Conservation (phyloP, 495 filamentous ascomycete genomes). For the Aspergillus ellipticus region DNA sequence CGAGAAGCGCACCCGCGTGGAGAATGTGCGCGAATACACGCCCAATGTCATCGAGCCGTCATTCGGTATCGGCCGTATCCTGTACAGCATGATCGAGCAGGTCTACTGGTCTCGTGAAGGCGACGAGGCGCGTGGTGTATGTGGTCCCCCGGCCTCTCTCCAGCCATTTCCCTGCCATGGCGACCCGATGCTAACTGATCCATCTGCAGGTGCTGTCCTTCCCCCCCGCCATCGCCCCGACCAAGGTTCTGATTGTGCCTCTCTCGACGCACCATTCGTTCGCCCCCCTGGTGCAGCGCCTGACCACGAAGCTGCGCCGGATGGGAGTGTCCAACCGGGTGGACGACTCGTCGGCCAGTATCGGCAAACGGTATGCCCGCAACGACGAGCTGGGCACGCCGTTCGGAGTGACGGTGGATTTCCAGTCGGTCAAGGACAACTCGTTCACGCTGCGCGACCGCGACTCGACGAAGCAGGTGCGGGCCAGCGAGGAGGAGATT, state of each 20-base stretch:
- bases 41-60: conserved; percentile 85
- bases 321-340: conserved; percentile 60
- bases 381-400: conserved; percentile 68
- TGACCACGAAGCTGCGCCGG: conserved; percentile 52
- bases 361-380: conserved; percentile 64
- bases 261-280: conserved; percentile 58
- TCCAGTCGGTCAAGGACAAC: conserved; percentile 65
- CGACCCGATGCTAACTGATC: conserved; percentile 5
- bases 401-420: conserved; percentile 65
- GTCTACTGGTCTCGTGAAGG: conserved; percentile 68
- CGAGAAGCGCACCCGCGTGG: conserved; percentile 63
- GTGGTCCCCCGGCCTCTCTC: conserved; percentile 16
- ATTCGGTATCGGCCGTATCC: conserved; percentile 77
- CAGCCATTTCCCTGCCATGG: neutral
- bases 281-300: conserved; percentile 47
- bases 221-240: conserved; percentile 62
- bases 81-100: conserved; percentile 77
- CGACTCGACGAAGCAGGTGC: conserved; percentile 64
- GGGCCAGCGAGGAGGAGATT: conserved; percentile 63
- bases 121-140: conserved; percentile 62
- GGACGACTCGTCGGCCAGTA: conserved; percentile 63
- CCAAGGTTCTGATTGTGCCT: conserved; percentile 66
- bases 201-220: conserved; percentile 58
- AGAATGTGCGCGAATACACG: conserved; percentile 71
- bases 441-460: conserved; percentile 66